Conservation (phyloP, 257 asterid genomes). For the Solanum chmielewskii region DNA sequence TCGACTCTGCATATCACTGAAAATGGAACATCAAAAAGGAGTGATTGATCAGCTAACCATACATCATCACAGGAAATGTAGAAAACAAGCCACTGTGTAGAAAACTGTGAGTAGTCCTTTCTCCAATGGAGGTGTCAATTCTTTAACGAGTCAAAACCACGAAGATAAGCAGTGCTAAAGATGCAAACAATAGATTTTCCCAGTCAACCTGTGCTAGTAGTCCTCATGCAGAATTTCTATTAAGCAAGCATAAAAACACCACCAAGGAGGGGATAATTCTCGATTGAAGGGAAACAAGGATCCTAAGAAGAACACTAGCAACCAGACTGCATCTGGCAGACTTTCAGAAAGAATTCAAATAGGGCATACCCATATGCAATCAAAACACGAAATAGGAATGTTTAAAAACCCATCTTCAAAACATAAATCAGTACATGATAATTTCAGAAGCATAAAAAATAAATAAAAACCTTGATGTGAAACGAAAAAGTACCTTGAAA, state of each 20-base stretch:
- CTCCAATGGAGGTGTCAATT: not conserved
- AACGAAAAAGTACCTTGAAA: conserved; percentile 32
- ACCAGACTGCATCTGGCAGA: not conserved
- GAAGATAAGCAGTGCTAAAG: not conserved
- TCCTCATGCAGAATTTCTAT: not conserved
- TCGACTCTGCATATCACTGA: not conserved
- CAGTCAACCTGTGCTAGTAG: not conserved
- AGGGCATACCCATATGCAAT: not conserved
- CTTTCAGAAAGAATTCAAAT: not conserved
- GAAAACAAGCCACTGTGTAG: not conserved
- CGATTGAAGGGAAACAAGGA: not conserved
- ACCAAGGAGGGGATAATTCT: not conserved
- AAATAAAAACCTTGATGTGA: not conserved
- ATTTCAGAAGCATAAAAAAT: not conserved
- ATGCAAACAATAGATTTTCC: not conserved
- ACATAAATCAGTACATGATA: not conserved
- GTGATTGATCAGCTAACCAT: not conserved
- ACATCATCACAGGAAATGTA: not conserved
- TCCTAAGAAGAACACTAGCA: not conserved
- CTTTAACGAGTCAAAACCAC: not conserved
- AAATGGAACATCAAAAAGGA: not conserved
- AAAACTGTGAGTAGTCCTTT: not conserved
- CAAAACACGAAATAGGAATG: not conserved
- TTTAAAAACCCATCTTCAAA: not conserved
- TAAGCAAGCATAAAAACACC: not conserved